A percentile compares a stretch with the other conserved stretches of the same genome.
Conservation (phyloP, 2,329 filamentous ascomycete species). For the Ceratocystis papillata region DNA sequence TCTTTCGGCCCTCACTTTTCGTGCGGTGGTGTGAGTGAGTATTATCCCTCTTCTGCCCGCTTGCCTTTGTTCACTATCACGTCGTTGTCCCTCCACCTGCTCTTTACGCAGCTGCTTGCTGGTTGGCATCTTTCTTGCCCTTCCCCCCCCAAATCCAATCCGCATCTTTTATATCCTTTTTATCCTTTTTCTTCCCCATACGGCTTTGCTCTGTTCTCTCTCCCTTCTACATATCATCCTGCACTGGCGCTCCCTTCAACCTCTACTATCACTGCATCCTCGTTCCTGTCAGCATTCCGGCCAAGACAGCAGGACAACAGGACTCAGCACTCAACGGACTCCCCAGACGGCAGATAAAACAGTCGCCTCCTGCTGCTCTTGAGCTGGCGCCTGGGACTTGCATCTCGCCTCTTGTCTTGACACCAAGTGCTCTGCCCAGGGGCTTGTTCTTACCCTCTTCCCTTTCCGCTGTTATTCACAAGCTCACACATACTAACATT, state of each 20-base stretch:
- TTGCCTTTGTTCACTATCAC: constrained; percentile 34
- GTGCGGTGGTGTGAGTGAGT: constrained; percentile 36
- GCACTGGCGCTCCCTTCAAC: constrained; percentile 17
- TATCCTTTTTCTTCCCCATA: constrained; percentile 39
- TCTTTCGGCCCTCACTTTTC: constrained; percentile 35
- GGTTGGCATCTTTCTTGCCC: constrained; percentile 1
- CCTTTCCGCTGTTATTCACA: background rate
- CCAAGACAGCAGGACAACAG: background rate
- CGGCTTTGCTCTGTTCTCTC: constrained; percentile 25
- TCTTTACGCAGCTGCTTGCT: background rate
- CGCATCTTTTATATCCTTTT: constrained; percentile 32
- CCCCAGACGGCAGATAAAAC: background rate
- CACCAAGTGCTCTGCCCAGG: background rate
- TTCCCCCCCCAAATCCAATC: background rate
- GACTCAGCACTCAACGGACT: background rate
- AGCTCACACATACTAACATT: background rate
- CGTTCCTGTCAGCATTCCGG: constrained; percentile 25
- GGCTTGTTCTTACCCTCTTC: background rate
- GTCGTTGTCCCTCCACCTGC: constrained; percentile 29
- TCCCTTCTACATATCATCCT: constrained; percentile 22
- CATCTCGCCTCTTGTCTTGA: background rate
- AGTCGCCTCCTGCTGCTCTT: background rate
- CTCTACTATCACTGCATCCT: constrained; percentile 24
- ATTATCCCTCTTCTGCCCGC: constrained; percentile 27
- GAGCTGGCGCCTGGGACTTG: background rate